A percentile compares a stretch with the other conserved stretches of the same genome.
phyloP scores from a whole-genome alignment of 1,284 basidiomycete genomes.

The Cutaneotrichosporon cyanovorans region DNA sequence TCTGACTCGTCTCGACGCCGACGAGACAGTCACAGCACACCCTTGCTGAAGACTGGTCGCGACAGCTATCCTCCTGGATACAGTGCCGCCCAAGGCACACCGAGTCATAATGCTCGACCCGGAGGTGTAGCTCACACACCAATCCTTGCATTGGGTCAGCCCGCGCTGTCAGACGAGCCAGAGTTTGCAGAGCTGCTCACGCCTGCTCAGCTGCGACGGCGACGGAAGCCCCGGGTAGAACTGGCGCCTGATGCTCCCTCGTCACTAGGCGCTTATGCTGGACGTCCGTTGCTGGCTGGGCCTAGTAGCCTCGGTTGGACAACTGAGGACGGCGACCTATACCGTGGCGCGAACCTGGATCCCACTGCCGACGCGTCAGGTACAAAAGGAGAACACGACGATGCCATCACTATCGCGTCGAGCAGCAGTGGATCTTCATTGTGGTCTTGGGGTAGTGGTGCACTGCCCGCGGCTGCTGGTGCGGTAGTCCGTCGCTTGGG shows the following conservation, averaged over 20 bases:
- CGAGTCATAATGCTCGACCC: too few relatives aligned
- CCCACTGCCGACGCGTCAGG: slow-evolving; percentile 25
- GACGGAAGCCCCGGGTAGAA: slow-evolving; percentile 7
- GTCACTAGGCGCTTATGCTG: slow-evolving; percentile 2
- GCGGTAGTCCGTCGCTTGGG: slow-evolving; percentile 40
- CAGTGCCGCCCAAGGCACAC: too few relatives aligned
- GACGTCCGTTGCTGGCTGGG: slow-evolving; percentile 18
- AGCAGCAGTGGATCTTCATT: slow-evolving; percentile 23
- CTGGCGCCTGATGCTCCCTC: neutral
- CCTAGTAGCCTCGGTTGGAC: slow-evolving; percentile 32
- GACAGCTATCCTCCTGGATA: too few relatives aligned
- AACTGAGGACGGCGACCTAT: slow-evolving; percentile 40
- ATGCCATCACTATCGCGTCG: slow-evolving; percentile 27
- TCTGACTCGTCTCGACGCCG: too few relatives aligned
- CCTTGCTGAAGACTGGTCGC: too few relatives aligned
- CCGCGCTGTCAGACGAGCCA: slow-evolving; percentile 17
- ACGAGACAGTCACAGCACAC: too few relatives aligned
- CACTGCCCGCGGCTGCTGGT: slow-evolving; percentile 31
- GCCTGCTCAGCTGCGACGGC: slow-evolving; percentile 26
- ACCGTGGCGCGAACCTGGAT: slow-evolving; percentile 42
- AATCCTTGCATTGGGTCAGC: slow-evolving; percentile 7
- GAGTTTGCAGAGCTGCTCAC: slow-evolving; percentile 40
- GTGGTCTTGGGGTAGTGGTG: slow-evolving; percentile 33
- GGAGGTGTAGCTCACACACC: slow-evolving; percentile 8
- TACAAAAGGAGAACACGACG: slow-evolving; percentile 19